Conservation (phyloP, 2,329 filamentous ascomycete genomes). For the Aspergillus sp. region DNA sequence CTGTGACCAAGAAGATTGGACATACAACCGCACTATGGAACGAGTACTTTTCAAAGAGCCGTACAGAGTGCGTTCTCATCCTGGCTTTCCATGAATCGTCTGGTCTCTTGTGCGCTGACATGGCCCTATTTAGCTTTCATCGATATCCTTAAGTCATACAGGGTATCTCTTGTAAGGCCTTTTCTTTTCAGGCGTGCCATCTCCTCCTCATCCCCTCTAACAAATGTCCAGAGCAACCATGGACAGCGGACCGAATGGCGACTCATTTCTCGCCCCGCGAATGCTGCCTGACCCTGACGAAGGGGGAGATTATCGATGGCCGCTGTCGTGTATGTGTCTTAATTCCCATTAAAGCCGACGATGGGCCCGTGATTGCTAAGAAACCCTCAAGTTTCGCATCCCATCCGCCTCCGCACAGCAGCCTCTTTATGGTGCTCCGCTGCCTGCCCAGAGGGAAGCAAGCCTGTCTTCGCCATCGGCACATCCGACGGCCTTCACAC, state of each 20-base stretch:
- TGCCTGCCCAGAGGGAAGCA: constrained; percentile 30
- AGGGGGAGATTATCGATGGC: constrained; percentile 33
- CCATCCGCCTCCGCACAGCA: constrained; percentile 26
- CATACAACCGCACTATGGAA: constrained; percentile 34
- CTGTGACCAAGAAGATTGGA: constrained; percentile 30
- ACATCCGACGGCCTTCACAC: constrained; percentile 38
- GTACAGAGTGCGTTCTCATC: constrained; percentile 26
- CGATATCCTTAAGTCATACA: constrained; percentile 36
- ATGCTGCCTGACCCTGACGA: constrained; percentile 33
- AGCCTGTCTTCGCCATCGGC: constrained; percentile 37
- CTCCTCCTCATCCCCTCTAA: neutral
- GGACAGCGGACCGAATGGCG: constrained; percentile 34
- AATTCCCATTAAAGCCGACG: neutral
- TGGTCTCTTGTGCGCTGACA: neutral
- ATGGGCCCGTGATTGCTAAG: neutral
- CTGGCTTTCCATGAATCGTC: neutral
- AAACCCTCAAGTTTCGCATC: constrained; percentile 23
- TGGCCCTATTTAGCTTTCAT: constrained; percentile 28
- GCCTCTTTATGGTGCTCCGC: constrained; percentile 39
- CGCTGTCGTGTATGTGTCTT: constrained; percentile 25
- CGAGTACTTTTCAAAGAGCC: constrained; percentile 31
- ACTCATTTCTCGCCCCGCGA: constrained; percentile 31
- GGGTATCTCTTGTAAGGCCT: constrained; percentile 33
- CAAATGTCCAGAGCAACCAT: constrained; percentile 30
- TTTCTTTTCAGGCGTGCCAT: neutral